A percentile compares a stretch with the other conserved stretches of the same genome.
These are phyloP conservation scores for Russula brevipes DNA, from an alignment of 768 basidiomycete species.

Conservation along the genomic window DNA sequence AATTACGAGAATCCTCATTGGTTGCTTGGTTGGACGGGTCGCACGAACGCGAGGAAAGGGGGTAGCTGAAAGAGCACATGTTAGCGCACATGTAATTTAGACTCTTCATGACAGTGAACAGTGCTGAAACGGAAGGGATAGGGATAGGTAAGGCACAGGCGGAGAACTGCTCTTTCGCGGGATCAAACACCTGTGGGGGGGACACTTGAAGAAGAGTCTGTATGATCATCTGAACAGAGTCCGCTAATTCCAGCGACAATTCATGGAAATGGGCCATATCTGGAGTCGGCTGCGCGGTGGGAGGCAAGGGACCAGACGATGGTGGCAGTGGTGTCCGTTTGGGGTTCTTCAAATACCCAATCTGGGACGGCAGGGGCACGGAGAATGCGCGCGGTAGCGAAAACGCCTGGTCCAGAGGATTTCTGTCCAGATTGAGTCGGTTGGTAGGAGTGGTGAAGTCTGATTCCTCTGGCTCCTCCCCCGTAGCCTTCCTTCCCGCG, in stretches of 20 bases:
- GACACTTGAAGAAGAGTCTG: constrained; percentile 89
- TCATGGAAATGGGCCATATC: constrained; percentile 49
- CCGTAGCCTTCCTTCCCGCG: constrained; percentile 22
- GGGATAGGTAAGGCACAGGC: constrained; percentile 85
- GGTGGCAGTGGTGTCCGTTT: constrained; percentile 34
- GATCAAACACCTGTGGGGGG: constrained; percentile 83
- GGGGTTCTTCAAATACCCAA: constrained; percentile 72
- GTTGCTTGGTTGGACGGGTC: constrained; percentile 13
- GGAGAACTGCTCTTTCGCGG: constrained; percentile 90
- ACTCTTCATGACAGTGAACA: constrained; percentile 89
- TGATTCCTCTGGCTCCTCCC: constrained; percentile 28
- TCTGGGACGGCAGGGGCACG: constrained; percentile 72
- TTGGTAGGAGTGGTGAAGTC: constrained; percentile 34
- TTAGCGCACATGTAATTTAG: constrained; percentile 92
- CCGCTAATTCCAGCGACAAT: constrained; percentile 82
- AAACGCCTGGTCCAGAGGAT: constrained; percentile 32
- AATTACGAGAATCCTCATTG: neutral
- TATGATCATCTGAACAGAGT: constrained; percentile 84
- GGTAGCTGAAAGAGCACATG: constrained; percentile 47
- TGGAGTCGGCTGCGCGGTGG: constrained; percentile 27
- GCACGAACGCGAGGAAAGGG: constrained; percentile 17
- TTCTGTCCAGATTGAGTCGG: constrained; percentile 30
- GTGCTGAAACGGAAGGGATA: constrained; percentile 78
- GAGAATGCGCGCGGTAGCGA: constrained; percentile 68
- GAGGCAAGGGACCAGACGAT: constrained; percentile 25